Percentiles rank a stretch among this genome's conserved stretches.
Evolutionary conservation across 192 early-diverging fungal genomes (phyloP).

Genomic region (Rhizophagus prolifer): DNA sequence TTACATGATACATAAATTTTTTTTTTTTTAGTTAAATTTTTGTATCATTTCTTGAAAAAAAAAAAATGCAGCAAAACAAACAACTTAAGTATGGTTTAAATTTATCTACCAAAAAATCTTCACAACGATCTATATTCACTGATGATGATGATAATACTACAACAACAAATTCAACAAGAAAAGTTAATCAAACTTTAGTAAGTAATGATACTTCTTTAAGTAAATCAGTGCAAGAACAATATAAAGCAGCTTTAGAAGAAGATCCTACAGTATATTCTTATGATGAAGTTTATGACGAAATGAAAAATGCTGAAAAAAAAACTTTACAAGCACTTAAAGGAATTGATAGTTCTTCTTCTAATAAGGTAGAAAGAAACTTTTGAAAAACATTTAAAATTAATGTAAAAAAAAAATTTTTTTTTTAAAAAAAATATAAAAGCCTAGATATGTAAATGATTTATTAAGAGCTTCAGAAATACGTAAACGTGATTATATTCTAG

Average conservation of each 20-base stretch:
- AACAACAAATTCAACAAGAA: not conserved
- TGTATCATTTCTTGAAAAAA: no score
- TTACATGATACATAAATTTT: no score
- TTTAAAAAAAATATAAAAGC: conserved; percentile 32
- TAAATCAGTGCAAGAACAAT: conserved; percentile 42
- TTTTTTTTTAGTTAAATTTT: no score
- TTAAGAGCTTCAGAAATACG: conserved; percentile 59
- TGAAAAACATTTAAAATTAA: no score
- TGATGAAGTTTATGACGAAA: conserved; percentile 67
- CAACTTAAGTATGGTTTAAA: not conserved
- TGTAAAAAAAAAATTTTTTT: no score
- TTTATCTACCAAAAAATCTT: not conserved
- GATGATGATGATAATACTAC: not conserved
- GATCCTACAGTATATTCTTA: conserved; percentile 73
- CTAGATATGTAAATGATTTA: conserved; percentile 63
- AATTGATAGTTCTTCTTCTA: conserved; percentile 1
- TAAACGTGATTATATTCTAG: conserved; percentile 65
- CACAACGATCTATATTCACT: not conserved
- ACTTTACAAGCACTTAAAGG: conserved; percentile 44
- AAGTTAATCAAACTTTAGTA: not conserved
- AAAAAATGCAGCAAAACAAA: conserved; percentile 7
- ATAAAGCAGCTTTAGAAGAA: conserved; percentile 59
- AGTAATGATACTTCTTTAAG: not conserved
- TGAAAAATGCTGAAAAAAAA: conserved; percentile 54
- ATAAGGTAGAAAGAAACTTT: no score